These are phyloP conservation scores for Aspergillus indologenus DNA, from an alignment of 495 filamentous ascomycete genomes.

Conservation along the genomic window DNA sequence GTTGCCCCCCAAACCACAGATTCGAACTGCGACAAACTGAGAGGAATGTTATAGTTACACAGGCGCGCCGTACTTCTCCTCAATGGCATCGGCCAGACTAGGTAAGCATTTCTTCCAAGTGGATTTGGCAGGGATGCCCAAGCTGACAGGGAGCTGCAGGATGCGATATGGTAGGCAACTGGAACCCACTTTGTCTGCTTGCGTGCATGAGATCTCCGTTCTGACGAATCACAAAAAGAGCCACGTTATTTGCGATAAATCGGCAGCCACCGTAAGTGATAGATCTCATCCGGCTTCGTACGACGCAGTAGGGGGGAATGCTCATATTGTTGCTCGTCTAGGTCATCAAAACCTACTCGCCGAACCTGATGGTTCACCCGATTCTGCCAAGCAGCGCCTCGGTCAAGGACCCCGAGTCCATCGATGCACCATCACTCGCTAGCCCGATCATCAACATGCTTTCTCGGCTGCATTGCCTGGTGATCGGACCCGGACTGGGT, in stretches of 20 bases:
- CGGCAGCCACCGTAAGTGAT: constrained; percentile 58
- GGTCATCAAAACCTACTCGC: constrained; percentile 97
- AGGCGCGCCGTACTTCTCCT: constrained; percentile 95
- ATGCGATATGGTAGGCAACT: constrained; percentile 67
- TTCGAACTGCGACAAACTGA: constrained; percentile 17
- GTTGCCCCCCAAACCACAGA: constrained; percentile 12
- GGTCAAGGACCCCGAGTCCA: constrained; percentile 39
- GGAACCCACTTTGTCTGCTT: background rate
- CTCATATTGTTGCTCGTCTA: constrained; percentile 6
- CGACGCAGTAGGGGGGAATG: background rate
- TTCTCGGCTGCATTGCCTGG: constrained; percentile 81
- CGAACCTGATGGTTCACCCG: constrained; percentile 98
- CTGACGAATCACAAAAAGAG: constrained; percentile 54
- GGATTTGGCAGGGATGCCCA: background rate
- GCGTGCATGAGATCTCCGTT: background rate
- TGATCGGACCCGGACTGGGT: constrained; percentile 90
- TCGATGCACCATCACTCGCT: constrained; percentile 58
- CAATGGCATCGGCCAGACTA: constrained; percentile 88
- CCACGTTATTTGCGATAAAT: constrained; percentile 93
- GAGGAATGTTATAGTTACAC: constrained; percentile 60
- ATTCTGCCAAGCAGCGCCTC: constrained; percentile 72
- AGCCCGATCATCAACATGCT: constrained; percentile 76
- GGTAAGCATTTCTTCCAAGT: constrained; percentile 30
- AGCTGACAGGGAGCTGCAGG: constrained; percentile 40
- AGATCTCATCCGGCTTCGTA: background rate